Evolutionary conservation across 2,329 filamentous ascomycete genomes (phyloP).

Genomic region (Chalara sp.): DNA sequence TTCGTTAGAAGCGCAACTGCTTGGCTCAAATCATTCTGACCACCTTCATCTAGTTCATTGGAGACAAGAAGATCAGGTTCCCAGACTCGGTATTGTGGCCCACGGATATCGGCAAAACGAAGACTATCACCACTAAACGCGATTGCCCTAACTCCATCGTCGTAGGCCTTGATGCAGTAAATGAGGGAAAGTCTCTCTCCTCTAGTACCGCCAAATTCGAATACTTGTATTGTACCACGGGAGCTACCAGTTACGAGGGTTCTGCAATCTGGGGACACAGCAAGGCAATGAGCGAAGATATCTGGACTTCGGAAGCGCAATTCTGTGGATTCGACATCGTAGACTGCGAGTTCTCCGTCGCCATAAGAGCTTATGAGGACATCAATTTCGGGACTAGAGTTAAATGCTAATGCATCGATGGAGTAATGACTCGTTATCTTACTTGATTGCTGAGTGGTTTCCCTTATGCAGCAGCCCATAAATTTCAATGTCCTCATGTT

Average conservation of each 20-base stretch:
- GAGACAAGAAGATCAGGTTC: constrained; percentile 27
- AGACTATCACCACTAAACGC: constrained; percentile 26
- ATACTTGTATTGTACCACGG: constrained; percentile 19
- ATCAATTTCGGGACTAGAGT: constrained; percentile 5
- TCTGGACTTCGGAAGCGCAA: constrained; percentile 7
- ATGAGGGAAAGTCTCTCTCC: not conserved
- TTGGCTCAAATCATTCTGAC: constrained; percentile 8
- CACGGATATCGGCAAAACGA: constrained; percentile 28
- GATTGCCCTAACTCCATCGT: constrained; percentile 23
- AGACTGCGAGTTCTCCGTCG: constrained; percentile 6
- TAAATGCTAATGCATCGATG: constrained; percentile 16
- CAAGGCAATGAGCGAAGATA: constrained; percentile 7
- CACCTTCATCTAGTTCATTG: constrained; percentile 17
- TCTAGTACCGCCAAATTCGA: constrained; percentile 17
- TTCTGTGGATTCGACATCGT: constrained; percentile 1
- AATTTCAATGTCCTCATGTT: constrained; percentile 9
- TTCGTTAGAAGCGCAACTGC: not conserved
- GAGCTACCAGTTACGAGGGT: constrained; percentile 17
- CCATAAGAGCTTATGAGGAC: constrained; percentile 1
- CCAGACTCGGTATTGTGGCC: constrained; percentile 29
- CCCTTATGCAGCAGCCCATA: constrained; percentile 18
- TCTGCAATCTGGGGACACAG: constrained; percentile 11
- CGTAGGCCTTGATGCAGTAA: constrained; percentile 26
- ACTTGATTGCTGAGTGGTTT: constrained; percentile 12
- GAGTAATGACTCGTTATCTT: not conserved